Evolutionary conservation across 1,284 basidiomycete genomes (phyloP).

Genomic region (Austroboletus niveus): DNA sequence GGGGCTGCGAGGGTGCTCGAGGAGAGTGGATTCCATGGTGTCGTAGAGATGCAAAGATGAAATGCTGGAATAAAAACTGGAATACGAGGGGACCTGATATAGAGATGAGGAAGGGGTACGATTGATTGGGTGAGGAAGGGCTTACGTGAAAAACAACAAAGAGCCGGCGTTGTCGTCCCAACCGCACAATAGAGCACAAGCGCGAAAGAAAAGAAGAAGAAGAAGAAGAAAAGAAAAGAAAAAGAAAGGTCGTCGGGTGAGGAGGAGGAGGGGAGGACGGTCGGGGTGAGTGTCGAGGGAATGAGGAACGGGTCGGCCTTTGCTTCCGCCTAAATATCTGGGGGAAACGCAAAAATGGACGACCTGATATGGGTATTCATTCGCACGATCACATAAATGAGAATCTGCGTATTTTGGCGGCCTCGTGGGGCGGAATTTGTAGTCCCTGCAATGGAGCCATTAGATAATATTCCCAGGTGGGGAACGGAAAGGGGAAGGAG

Average conservation of each 20-base stretch:
- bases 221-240: conserved; percentile 32
- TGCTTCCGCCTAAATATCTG: conserved; percentile 35
- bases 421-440: conserved; percentile 35
- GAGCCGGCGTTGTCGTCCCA: conserved; percentile 32
- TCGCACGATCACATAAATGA: conserved; percentile 16
- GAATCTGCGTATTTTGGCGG: conserved; percentile 25
- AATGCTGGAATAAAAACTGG: conserved; percentile 36
- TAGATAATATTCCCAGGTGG: conserved; percentile 31
- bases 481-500: background rate
- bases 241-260: conserved; percentile 33
- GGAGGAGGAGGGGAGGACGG: conserved; percentile 34
- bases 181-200: conserved; percentile 35
- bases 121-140: conserved; percentile 3
- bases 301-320: conserved; percentile 22
- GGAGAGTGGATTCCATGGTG: conserved; percentile 48
- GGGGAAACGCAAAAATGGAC: background rate
- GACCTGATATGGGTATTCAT: conserved; percentile 10
- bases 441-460: conserved; percentile 31
- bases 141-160: conserved; percentile 37
- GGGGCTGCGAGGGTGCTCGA: conserved; percentile 47
- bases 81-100: conserved; percentile 32
- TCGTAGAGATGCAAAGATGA: conserved; percentile 27
- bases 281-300: conserved; percentile 32
- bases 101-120: conserved; percentile 1
- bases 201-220: conserved; percentile 27